Percentiles rank a stretch among this genome's conserved stretches.
Conservation (phyloP, 495 filamentous ascomycete genomes). For the Neurospora tetraspora region DNA sequence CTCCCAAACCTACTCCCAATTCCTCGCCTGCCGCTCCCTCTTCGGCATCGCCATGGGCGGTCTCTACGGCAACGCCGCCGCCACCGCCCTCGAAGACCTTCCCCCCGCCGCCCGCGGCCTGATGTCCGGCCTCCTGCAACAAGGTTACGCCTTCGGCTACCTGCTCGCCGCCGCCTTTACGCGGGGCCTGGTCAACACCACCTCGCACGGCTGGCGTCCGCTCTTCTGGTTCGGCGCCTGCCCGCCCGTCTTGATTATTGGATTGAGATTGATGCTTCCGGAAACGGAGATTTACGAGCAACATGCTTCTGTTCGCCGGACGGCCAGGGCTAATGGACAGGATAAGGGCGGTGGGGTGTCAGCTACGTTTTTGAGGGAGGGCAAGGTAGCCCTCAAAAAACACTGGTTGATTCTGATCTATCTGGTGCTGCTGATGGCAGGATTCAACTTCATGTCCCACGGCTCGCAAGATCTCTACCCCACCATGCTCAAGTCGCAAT, state of each 20-base stretch:
- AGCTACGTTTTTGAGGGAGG: constrained; percentile 61
- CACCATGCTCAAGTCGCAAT: constrained; percentile 72
- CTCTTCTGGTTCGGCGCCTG: constrained; percentile 81
- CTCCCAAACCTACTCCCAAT: constrained; percentile 64
- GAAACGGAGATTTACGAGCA: constrained; percentile 63
- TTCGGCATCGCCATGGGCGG: constrained; percentile 88
- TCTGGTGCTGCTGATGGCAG: constrained; percentile 76
- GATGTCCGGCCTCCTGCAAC: constrained; percentile 73
- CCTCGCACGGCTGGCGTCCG: constrained; percentile 66
- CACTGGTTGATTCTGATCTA: constrained; percentile 77
- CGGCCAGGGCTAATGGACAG: constrained; percentile 13
- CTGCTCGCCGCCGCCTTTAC: constrained; percentile 71
- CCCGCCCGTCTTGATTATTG: constrained; percentile 71
- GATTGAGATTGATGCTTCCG: constrained; percentile 64
- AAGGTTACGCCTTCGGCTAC: constrained; percentile 86
- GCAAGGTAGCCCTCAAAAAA: constrained; percentile 61
- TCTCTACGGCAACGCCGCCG: constrained; percentile 78
- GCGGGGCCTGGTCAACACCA: constrained; percentile 60
- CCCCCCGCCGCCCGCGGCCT: constrained; percentile 64
- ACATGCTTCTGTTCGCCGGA: constrained; percentile 47
- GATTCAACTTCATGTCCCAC: constrained; percentile 92
- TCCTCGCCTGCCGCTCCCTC: constrained; percentile 71
- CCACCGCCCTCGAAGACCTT: constrained; percentile 79
- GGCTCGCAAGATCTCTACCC: constrained; percentile 90
- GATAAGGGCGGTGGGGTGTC: constrained; percentile 14